Evolutionary conservation across 495 filamentous ascomycete species (phyloP).

Genomic region (Xylaria bambusicola): DNA sequence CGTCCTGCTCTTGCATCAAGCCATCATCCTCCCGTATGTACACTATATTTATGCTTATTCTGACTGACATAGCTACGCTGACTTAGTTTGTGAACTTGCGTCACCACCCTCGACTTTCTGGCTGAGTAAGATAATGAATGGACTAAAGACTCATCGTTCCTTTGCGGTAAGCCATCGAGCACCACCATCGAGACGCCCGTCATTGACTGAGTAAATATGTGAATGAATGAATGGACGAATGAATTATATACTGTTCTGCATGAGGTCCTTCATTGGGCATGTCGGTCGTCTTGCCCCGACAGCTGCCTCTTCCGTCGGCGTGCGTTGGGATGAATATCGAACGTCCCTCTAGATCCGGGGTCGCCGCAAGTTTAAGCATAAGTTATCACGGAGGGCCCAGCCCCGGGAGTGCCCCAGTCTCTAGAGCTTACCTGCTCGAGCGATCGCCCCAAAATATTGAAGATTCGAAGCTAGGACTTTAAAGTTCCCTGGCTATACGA

Average conservation of each 20-base stretch:
- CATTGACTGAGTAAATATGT: no score
- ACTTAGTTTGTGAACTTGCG: not conserved
- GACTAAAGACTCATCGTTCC: constrained; percentile 5
- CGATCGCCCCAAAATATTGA: constrained; percentile 9
- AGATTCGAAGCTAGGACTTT: not conserved
- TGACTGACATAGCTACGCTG: not conserved
- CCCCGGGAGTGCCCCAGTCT: not conserved
- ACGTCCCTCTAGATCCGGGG: not conserved
- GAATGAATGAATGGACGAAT: no score
- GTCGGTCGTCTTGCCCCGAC: constrained; percentile 13
- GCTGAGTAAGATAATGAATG: constrained; percentile 9
- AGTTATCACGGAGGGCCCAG: constrained; percentile 4
- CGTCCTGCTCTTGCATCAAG: not conserved
- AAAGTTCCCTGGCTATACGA: not conserved
- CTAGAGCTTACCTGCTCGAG: not conserved
- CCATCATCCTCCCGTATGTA: no score
- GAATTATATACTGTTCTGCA: no score
- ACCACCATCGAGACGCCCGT: no score
- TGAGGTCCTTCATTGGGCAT: constrained; percentile 13
- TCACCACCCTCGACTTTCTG: not conserved
- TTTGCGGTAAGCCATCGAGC: no score
- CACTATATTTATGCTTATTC: constrained; percentile 2
- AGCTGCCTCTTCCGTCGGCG: constrained; percentile 14
- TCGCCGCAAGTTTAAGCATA: constrained; percentile 9
- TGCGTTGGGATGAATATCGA: not conserved